phyloP scores from a whole-genome alignment of 495 filamentous ascomycete species.

The Tuber melanosporum region DNA sequence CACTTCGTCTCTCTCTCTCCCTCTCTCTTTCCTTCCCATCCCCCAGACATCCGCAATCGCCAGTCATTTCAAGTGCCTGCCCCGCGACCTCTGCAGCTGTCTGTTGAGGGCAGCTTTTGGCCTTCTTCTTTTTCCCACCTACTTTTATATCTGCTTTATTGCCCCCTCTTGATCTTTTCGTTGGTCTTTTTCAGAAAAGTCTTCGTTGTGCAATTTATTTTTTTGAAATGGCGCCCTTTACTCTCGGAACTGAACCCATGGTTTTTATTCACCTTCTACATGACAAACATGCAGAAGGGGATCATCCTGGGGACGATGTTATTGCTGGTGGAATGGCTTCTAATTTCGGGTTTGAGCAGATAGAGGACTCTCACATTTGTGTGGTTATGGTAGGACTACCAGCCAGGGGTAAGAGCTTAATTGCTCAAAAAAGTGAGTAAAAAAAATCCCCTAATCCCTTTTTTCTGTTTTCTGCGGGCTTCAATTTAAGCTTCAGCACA shows the following conservation, averaged over 20 bases:
- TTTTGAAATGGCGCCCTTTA: constrained; percentile 25
- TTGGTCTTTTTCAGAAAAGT: constrained; percentile 12
- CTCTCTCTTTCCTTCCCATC: background rate
- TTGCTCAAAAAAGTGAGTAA: constrained; percentile 83
- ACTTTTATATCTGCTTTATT: background rate
- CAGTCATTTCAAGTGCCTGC: background rate
- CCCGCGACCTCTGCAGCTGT: background rate
- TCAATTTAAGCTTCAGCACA: background rate
- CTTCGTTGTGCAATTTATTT: constrained; percentile 1
- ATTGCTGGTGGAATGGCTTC: constrained; percentile 20
- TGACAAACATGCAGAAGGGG: constrained; percentile 18
- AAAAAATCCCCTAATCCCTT: background rate
- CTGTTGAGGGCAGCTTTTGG: background rate
- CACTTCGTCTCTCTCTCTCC: background rate
- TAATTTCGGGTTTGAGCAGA: constrained; percentile 50
- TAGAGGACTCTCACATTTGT: constrained; percentile 89
- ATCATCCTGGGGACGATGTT: constrained; percentile 1
- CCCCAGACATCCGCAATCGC: background rate
- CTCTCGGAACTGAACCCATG: constrained; percentile 15
- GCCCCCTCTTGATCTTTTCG: constrained; percentile 3
- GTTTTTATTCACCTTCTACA: constrained; percentile 29
- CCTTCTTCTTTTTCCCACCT: background rate
- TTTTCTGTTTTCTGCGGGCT: constrained; percentile 6
- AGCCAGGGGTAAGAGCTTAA: constrained; percentile 90
- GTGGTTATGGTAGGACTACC: constrained; percentile 99